These are phyloP conservation scores for Cymbopogon flexuosus DNA, from an alignment of 202 grass and related monocot species.

Conservation along the genomic window DNA sequence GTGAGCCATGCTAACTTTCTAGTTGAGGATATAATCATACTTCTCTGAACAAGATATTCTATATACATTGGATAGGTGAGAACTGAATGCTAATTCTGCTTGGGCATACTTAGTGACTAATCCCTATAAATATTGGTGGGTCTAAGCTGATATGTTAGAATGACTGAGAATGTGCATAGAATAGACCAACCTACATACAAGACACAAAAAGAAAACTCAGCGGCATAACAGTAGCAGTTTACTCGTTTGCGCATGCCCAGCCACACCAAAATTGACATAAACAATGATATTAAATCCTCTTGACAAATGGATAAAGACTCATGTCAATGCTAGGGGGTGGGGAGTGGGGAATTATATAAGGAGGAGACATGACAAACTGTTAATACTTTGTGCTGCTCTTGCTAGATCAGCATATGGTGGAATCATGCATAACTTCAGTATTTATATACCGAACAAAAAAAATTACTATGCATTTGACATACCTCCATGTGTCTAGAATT, in stretches of 20 bases:
- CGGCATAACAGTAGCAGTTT: neutral
- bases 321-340: neutral
- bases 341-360: conserved; percentile 7
- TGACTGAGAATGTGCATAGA: conserved; percentile 6
- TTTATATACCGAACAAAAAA: neutral
- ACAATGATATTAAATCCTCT: neutral
- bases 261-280: neutral
- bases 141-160: neutral
- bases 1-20: conserved; percentile 3
- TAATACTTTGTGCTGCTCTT: neutral
- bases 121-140: neutral
- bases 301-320: conserved; percentile 1
- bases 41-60: neutral
- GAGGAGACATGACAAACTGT: neutral
- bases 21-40: neutral
- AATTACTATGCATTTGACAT: conserved; percentile 16
- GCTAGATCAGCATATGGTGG: neutral
- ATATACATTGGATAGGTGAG: neutral
- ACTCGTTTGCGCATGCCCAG: neutral
- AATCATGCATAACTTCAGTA: conserved; percentile 8
- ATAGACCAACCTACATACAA: neutral
- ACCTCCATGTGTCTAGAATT: conserved; percentile 78
- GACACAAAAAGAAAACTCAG: neutral
- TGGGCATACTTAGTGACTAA: neutral
- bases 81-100: neutral